Base-by-base conservation (phyloP, 148 eudicot genomes). In the Tetragonia tetragonoides region DNA sequence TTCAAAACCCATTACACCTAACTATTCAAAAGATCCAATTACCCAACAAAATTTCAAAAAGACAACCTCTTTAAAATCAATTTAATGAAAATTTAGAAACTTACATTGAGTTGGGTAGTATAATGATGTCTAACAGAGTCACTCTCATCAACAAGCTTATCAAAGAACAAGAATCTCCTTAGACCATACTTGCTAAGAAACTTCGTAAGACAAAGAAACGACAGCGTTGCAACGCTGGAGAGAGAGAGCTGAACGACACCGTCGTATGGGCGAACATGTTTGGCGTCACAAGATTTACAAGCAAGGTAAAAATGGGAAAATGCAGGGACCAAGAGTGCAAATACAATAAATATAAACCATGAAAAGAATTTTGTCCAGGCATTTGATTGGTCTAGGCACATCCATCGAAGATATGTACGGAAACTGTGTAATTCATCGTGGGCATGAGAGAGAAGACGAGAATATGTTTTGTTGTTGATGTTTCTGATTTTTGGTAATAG, bases 321-420 rank as follows among this genome's bases (percentile, higher is more conserved):
- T 8, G 79, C 71, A 6, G 99, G 99, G 42, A 95, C 84, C 12
- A 82, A 41, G 60, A 95, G 67, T 2, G 94, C 78, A n/a, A 95
- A 78, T 0, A 84, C 11, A 11, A 88, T 0, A 82, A 93, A 92
- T 0, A 88, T 81, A 59, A 49, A 49, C 96, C 96, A 95, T 1
- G 99, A 93, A 4, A 91, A 78, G 9, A 60, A 75, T 0, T 90
- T 6, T 9, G 87, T 80, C 53, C 46, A 72, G 11, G 28, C 15
- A 24, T 78, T 70, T 0, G 96, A 92, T 80, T 95, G 99, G 65
- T 95, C 99, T 0, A 93, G 97, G 78, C 97, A 95, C 89, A 95
- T 87, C 85, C 86, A 93, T 7, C 83, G 81, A 4, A 95, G 88
- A 82, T 92, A 95, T 2, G 86, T 68, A 3, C 99, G 81, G 77